Evolutionary conservation across 345 rosid genomes (phyloP), one percentile per base, ranked within the genome.

Genomic region (Conringia planisiliqua): DNA sequence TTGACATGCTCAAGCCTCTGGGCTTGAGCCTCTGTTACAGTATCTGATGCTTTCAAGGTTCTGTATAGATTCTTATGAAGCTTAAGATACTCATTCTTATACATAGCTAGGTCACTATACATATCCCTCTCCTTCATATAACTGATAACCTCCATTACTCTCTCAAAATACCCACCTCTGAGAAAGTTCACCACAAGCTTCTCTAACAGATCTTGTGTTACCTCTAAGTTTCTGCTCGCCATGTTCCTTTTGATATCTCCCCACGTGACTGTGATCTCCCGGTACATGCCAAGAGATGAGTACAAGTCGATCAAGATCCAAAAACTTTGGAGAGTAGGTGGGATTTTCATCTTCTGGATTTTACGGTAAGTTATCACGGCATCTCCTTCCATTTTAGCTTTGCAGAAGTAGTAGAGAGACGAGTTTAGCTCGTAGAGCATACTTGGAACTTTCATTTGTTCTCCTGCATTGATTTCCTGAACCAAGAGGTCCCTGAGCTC

Each of bases 81-180:
- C 86, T 83, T 94, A 70, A 80, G 67, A 81, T 83, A 94, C 87
- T 91, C 95, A 5, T 46, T 76, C 80, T 80, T 85, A 50, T 79
- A 87, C 90, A 88, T 81, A 77, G 82, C 54, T 66, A 82, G 81
- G 68, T 94, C 97, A 12, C 55, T 71, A 65, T 72, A 83, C 85
- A 87, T 81, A 29, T 36, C 68, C 20, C 30, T 63, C 78, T 82
- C 76, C 75, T 82, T 78, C 97, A 88, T 88, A 42, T 69, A 82
- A 79, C 60, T 60, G 61, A 88, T 83, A 22, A 90, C 81, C 82
- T 91, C 96, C 87, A 87, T 83, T 66, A 88, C 93, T 72, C 98
- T 88, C 82, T 90, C 98, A 70, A 94, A 94, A 83, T 88, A 91
- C 67, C 97, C 97, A 58, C 93, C 97, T 74, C 82, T 86, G 67